Evolutionary conservation across 73 alveolate species (phyloP), one percentile per base, ranked within the genome.

Genomic region (Paramecium bursaria): DNA sequence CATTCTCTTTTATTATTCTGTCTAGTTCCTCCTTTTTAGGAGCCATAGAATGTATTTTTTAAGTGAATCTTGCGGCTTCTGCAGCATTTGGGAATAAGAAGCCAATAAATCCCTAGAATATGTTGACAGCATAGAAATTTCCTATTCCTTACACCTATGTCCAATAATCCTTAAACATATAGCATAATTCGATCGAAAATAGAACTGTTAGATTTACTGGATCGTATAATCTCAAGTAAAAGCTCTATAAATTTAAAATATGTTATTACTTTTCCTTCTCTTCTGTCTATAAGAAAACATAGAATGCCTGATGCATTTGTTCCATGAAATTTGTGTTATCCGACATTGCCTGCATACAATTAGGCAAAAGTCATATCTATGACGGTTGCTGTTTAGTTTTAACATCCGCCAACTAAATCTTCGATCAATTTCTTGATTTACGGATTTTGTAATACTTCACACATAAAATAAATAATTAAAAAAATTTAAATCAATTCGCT

Each of bases 321-420:
- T 7, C 39, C 50, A 57, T 57, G 76, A 57, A 57, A 57, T 57
- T 29, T 57, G 7, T 57, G 47, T 57, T 57, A 29, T 57, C 76
- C 76, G 11, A 29, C 76, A 11, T 57, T 44, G 39, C 50, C 29
- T 25, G 76, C 31, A 23, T 57, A 57, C 29, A 57, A 26, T 25
- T 57, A 44, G 26, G 31, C 76, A 11, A 23, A 29, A 57, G 76
- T 25, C 27, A 57, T 0, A 13, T 57, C 76, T 17, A 57, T 27
- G 31, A 57, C 26, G 31, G 76, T 57, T n/a, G 76, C 76, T 26
- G 76, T 57, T 14, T 57, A 29, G 6, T 57, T 25, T 29, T 29
- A 27, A 30, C 76, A 57, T 29, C 76, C 76, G 17, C 76, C 76
- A 6, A 57, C 39, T 17, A 30, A 17, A 57, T 57, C 76, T 30